These are phyloP conservation scores for Alternaria angustiovoidea DNA, from an alignment of 2,329 filamentous ascomycete genomes.

Conservation along the genomic window DNA sequence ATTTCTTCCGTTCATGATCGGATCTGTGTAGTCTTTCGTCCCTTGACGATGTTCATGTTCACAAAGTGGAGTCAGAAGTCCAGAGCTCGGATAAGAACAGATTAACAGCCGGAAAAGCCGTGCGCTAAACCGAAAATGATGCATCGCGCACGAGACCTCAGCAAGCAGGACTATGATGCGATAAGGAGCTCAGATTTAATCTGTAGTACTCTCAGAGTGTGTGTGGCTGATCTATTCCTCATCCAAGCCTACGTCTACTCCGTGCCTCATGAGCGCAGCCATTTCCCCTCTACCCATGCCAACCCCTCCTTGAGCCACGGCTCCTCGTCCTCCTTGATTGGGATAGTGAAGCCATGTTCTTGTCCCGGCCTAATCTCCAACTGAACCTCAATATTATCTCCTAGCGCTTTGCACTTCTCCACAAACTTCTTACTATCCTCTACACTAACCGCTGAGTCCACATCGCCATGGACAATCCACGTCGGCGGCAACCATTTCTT, in stretches of 20 bases:
- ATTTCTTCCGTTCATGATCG: slow-evolving; percentile 5
- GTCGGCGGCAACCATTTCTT: slow-evolving; percentile 38
- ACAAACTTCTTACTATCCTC: slow-evolving; percentile 38
- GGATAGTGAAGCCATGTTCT: slow-evolving; percentile 47
- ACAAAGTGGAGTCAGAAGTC: slow-evolving; percentile 10
- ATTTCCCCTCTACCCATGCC: slow-evolving; percentile 37
- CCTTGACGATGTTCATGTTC: slow-evolving; percentile 4
- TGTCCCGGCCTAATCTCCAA: slow-evolving; percentile 25
- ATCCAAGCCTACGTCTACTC: neutral
- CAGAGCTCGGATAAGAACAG: slow-evolving; percentile 13
- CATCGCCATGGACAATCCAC: slow-evolving; percentile 42
- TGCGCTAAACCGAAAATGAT: slow-evolving; percentile 12
- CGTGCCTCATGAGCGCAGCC: slow-evolving; percentile 19
- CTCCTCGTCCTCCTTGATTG: slow-evolving; percentile 34
- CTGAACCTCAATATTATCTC: slow-evolving; percentile 25
- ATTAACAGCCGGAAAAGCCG: slow-evolving; percentile 17
- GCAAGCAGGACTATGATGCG: neutral
- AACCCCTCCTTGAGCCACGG: slow-evolving; percentile 42
- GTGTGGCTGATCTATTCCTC: neutral
- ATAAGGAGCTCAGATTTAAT: neutral
- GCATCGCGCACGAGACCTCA: neutral
- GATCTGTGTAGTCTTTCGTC: neutral
- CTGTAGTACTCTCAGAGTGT: neutral
- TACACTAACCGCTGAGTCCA: slow-evolving; percentile 39
- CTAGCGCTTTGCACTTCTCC: slow-evolving; percentile 27